A percentile compares a stretch with the other conserved stretches of the same genome.
These are phyloP conservation scores for Populus hybrid DNA, from an alignment of 441 rosid genomes.

Conservation along the genomic window DNA sequence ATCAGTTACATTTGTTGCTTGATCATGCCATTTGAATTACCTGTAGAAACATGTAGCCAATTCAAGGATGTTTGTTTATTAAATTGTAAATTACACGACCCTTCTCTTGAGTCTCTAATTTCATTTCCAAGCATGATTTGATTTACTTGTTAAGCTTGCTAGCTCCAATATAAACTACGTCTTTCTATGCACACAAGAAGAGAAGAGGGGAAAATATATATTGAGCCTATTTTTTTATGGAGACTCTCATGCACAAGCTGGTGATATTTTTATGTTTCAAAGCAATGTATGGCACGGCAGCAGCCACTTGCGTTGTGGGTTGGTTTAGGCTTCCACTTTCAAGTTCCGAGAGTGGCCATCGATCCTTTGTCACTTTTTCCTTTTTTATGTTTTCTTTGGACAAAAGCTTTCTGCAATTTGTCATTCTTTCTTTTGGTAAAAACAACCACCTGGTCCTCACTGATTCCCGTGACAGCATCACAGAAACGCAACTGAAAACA, in stretches of 20 bases:
- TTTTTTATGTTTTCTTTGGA: not conserved
- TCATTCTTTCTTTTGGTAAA: conserved; percentile 5
- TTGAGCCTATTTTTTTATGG: not conserved
- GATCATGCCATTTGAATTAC: not conserved
- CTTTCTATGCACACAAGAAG: not conserved
- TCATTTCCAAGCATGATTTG: not conserved
- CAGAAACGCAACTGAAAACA: conserved; percentile 8
- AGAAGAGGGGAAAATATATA: not conserved
- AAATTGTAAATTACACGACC: not conserved
- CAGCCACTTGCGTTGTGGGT: conserved; percentile 25
- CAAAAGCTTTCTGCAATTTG: conserved; percentile 3
- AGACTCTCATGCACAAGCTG: not conserved
- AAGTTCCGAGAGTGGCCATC: conserved; percentile 27
- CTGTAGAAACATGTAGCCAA: not conserved
- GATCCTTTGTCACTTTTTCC: not conserved
- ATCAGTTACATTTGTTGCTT: not conserved
- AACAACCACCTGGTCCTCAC: conserved; percentile 12
- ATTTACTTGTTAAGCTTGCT: too few relatives aligned
- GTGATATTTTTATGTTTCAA: not conserved
- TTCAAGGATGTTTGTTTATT: too few relatives aligned
- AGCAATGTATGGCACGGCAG: conserved; percentile 13
- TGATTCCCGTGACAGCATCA: conserved; percentile 27
- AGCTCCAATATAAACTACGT: too few relatives aligned
- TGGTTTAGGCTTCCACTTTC: conserved; percentile 29
- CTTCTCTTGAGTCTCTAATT: not conserved